Percentiles rank a stretch among this genome's conserved stretches.
Conservation (phyloP, 2,329 filamentous ascomycete genomes). For the Ophioceras dolichostomum region DNA sequence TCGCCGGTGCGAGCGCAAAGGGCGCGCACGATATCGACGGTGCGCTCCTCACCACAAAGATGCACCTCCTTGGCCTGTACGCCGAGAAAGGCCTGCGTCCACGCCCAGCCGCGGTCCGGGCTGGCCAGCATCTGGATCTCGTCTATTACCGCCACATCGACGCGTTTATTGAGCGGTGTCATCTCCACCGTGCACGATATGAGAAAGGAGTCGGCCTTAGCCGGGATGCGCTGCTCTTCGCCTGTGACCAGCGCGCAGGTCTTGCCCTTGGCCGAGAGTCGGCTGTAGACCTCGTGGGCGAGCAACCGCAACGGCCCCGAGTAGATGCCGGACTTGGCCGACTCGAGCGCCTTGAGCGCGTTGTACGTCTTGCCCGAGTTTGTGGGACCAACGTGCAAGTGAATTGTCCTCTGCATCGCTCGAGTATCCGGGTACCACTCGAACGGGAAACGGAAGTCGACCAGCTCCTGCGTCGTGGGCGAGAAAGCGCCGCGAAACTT, state of each 20-base stretch:
- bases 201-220: conserved; percentile 45
- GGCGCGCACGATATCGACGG: conserved; percentile 65
- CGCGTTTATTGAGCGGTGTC: conserved; percentile 38
- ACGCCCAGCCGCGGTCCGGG: conserved; percentile 73
- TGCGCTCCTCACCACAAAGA: conserved; percentile 80
- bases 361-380: conserved; percentile 98
- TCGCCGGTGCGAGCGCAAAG: conserved; percentile 74
- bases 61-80: conserved; percentile 82
- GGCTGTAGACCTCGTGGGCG: conserved; percentile 89
- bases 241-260: conserved; percentile 76
- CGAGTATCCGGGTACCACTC: conserved; percentile 90
- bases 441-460: conserved; percentile 77
- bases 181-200: conserved; percentile 93
- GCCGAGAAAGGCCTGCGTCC: conserved; percentile 84
- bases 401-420: conserved; percentile 66
- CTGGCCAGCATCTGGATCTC: conserved; percentile 97
- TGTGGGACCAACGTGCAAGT: conserved; percentile 90
- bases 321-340: conserved; percentile 67
- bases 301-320: conserved; percentile 80
- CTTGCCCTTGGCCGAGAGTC: conserved; percentile 67
- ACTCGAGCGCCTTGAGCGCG: conserved; percentile 74
- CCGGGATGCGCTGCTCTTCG: conserved; percentile 68
- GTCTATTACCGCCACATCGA: conserved; percentile 91
- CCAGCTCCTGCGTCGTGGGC: conserved; percentile 23
- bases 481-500: conserved; percentile 44